Percentiles rank a stretch among this genome's conserved stretches.
These are phyloP conservation scores for Magnolia changhungtana DNA, from an alignment of 164 flowering plant genomes.

Conservation along the genomic window DNA sequence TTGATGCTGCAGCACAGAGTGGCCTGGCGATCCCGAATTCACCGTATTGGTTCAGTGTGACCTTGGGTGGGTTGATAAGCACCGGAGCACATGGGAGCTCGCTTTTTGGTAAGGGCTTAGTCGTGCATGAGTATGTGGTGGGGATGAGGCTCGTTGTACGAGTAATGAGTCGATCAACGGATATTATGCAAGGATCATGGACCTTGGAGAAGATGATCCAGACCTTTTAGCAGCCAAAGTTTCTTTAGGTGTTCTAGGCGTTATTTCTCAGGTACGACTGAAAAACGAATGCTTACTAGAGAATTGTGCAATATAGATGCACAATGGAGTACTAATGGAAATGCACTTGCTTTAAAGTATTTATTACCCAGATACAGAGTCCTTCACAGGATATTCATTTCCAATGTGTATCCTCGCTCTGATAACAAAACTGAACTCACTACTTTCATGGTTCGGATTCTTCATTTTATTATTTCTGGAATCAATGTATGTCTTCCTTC, in stretches of 20 bases:
- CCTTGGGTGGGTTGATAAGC: not conserved
- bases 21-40: constrained; percentile 1
- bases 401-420: too few species aligned
- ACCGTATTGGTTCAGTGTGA: not conserved
- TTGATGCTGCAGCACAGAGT: not conserved
- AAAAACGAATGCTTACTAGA: too few species aligned
- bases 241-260: not conserved
- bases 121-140: not conserved
- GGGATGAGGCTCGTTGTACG: not conserved
- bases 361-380: too few species aligned
- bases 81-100: not conserved
- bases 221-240: not conserved
- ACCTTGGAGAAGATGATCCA: not conserved
- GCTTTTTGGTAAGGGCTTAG: not conserved
- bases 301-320: too few species aligned
- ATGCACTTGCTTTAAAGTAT: too few species aligned
- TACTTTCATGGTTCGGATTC: too few species aligned
- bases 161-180: not conserved
- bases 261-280: not conserved
- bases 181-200: not conserved
- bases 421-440: too few species aligned
- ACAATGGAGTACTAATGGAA: too few species aligned
- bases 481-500: too few species aligned
- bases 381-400: too few species aligned
- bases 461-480: too few species aligned